phyloP scores from a whole-genome alignment of 352 stramenopile genomes.

The Pythium inflatum region DNA sequence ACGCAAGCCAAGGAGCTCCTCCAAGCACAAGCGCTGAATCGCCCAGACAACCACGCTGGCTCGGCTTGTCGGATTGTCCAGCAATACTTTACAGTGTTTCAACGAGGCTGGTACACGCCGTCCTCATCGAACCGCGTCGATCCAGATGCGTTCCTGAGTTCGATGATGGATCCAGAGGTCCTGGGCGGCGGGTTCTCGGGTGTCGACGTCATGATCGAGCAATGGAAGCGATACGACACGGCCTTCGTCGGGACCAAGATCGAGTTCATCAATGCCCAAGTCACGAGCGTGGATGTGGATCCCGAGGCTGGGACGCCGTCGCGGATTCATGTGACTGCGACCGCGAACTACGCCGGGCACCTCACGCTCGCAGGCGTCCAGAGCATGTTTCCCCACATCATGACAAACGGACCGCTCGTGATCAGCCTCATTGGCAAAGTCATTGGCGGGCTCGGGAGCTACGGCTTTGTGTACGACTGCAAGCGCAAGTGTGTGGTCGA shows the following conservation, averaged over 20 bases:
- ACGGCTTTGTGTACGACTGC: conserved; percentile 30
- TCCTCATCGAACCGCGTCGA: not conserved
- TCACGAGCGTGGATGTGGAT: conserved; percentile 19
- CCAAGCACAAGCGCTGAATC: conserved; percentile 17
- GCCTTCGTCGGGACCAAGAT: conserved; percentile 23
- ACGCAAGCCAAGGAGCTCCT: conserved; percentile 11
- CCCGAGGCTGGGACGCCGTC: conserved; percentile 3
- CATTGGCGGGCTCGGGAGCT: conserved; percentile 19
- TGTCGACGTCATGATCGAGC: conserved; percentile 28
- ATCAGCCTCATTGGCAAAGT: conserved; percentile 22
- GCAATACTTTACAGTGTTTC: conserved; percentile 26
- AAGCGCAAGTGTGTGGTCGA: conserved; percentile 7
- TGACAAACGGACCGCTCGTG: conserved; percentile 12
- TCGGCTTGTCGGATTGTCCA: conserved; percentile 20
- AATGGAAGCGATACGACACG: conserved; percentile 28
- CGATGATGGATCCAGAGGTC: conserved; percentile 24
- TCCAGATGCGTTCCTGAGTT: conserved; percentile 13
- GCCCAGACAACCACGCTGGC: conserved; percentile 15
- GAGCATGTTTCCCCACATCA: conserved; percentile 28
- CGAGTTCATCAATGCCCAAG: conserved; percentile 15
- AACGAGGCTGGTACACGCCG: conserved; percentile 15
- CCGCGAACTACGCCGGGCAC: conserved; percentile 23
- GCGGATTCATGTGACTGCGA: conserved; percentile 15
- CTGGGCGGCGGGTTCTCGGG: conserved; percentile 18
- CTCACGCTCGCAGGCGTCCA: conserved; percentile 21